phyloP scores from a whole-genome alignment of 306 rosid species.

The Dalbergia cultrata region DNA sequence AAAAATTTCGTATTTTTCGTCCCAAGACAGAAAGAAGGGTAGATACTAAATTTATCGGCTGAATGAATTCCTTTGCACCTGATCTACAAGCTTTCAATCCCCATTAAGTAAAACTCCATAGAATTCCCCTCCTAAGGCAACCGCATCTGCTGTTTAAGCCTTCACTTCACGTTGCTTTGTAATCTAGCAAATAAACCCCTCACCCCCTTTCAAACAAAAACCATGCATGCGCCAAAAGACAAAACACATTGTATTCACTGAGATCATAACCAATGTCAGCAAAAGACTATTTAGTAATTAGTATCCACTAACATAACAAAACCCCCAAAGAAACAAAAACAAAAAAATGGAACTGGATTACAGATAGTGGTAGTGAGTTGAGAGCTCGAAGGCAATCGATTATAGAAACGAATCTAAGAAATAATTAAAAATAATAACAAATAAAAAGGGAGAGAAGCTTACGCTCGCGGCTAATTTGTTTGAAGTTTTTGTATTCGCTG shows the following conservation, averaged over 20 bases:
- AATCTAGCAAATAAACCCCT: slow-evolving; percentile 28
- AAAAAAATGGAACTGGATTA: not conserved
- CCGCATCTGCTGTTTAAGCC: slow-evolving; percentile 3
- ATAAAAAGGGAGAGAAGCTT: slow-evolving; percentile 7
- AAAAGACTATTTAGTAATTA: not conserved
- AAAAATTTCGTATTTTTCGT: not conserved
- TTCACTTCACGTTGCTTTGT: slow-evolving; percentile 14
- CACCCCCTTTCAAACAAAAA: slow-evolving; percentile 32
- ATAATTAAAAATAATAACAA: not conserved
- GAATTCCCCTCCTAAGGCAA: slow-evolving; percentile 21
- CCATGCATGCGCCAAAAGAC: slow-evolving; percentile 18
- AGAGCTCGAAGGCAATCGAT: slow-evolving; percentile 10
- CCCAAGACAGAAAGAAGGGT: slow-evolving; percentile 13
- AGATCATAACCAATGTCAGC: slow-evolving; percentile 37
- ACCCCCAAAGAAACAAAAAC: not conserved
- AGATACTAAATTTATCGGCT: not conserved
- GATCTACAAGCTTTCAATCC: not conserved
- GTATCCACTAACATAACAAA: slow-evolving; percentile 8
- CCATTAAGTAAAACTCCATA: not conserved
- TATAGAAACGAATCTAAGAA: slow-evolving; percentile 9
- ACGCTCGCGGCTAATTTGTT: slow-evolving; percentile 57
- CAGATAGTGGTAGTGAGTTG: slow-evolving; percentile 1
- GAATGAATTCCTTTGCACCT: slow-evolving; percentile 6
- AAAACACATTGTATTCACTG: slow-evolving; percentile 11
- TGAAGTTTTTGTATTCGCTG: slow-evolving; percentile 48